Conservation (phyloP, 192 early-diverging fungal genomes). For the Backusella sp. region DNA sequence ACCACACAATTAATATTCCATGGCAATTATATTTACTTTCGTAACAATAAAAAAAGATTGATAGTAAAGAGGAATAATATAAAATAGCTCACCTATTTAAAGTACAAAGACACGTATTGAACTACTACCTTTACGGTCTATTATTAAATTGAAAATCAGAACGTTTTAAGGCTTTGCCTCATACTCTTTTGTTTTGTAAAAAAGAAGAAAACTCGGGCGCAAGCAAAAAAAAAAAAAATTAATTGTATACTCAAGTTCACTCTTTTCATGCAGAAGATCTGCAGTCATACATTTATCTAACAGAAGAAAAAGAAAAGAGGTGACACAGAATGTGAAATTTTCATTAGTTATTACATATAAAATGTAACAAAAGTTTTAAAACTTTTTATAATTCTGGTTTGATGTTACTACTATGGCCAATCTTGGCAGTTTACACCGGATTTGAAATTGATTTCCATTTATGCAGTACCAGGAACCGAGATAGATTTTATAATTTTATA, state of each 20-base stretch:
- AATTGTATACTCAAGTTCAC: neutral
- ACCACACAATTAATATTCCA: neutral
- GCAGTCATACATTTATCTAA: neutral
- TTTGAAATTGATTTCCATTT: constrained; percentile 12
- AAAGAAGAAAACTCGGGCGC: neutral
- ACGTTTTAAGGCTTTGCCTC: neutral
- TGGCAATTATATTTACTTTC: neutral
- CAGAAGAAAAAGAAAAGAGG: neutral
- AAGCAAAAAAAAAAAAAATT: neutral
- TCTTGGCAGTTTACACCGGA: constrained; percentile 10
- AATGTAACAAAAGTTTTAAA: neutral
- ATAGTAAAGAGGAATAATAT: neutral
- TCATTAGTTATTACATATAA: neutral
- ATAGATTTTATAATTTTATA: neutral
- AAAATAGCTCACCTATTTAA: neutral
- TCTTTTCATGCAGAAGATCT: neutral
- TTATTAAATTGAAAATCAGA: neutral
- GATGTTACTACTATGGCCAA: neutral
- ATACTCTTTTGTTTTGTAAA: neutral
- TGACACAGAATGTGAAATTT: neutral
- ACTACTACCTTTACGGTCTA: neutral
- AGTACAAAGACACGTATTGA: neutral
- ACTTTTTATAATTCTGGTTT: neutral
- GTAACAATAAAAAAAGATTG: neutral
- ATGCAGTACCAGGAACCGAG: neutral